These are phyloP conservation scores for Fraxinus baroniana DNA, from an alignment of 305 asterid species.

Conservation along the genomic window DNA sequence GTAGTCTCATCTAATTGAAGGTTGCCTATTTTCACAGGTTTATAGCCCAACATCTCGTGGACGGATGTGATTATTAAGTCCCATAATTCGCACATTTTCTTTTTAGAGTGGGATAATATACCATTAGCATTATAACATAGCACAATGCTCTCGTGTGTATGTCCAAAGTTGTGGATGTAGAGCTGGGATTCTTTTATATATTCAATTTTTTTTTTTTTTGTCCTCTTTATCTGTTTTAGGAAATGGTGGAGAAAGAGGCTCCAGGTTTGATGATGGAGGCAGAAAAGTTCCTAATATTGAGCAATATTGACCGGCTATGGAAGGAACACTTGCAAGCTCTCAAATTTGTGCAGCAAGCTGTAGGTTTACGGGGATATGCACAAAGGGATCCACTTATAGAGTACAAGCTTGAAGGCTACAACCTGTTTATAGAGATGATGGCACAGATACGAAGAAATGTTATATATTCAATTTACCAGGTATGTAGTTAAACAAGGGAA, in stretches of 20 bases:
- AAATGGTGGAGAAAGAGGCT: constrained; percentile 84
- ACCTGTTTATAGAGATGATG: constrained; percentile 98
- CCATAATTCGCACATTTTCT: neutral
- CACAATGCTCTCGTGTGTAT: neutral
- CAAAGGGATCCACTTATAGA: constrained; percentile 98
- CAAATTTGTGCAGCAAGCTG: constrained; percentile 98
- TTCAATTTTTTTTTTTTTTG: too few relatives aligned
- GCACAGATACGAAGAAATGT: constrained; percentile 95
- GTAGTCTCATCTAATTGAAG: constrained; percentile 8
- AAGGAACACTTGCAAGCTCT: constrained; percentile 99
- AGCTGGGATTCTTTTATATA: too few relatives aligned
- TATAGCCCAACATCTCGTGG: neutral
- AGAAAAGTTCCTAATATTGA: constrained; percentile 81
- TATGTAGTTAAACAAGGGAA: constrained; percentile 21
- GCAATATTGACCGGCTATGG: constrained; percentile 95
- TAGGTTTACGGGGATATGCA: constrained; percentile 94
- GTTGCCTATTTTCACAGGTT: neutral
- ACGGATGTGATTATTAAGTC: neutral
- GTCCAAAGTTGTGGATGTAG: neutral
- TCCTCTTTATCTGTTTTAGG: constrained; percentile 36
- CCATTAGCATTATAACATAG: neutral
- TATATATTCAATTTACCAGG: constrained; percentile 95
- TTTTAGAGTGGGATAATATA: neutral
- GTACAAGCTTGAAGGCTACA: constrained; percentile 96
- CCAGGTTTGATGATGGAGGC: constrained; percentile 97